A percentile compares a stretch with the other conserved stretches of the same genome.
phyloP scores from a whole-genome alignment of 2,329 filamentous ascomycete species.

The Sporothrix curviconia region DNA sequence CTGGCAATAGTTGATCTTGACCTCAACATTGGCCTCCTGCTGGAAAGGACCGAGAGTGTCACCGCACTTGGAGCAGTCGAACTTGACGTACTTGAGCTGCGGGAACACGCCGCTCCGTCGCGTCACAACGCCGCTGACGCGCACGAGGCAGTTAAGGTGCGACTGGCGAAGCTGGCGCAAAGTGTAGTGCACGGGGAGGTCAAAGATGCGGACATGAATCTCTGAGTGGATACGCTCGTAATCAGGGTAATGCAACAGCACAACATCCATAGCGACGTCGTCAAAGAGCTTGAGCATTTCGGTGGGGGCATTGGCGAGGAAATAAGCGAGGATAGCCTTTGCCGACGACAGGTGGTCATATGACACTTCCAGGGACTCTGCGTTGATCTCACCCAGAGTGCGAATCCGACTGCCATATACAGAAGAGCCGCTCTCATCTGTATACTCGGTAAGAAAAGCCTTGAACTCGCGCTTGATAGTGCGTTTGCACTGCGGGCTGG shows the following conservation, averaged over 20 bases:
- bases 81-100: slow-evolving; percentile 97
- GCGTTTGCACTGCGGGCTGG: slow-evolving; percentile 78
- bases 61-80: slow-evolving; percentile 91
- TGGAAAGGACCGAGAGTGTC: slow-evolving; percentile 91
- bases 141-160: slow-evolving; percentile 90
- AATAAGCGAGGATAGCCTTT: slow-evolving; percentile 92
- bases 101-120: slow-evolving; percentile 92
- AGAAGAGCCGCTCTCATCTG: slow-evolving; percentile 78
- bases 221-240: slow-evolving; percentile 97
- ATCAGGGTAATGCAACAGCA: slow-evolving; percentile 91
- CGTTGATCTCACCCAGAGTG: slow-evolving; percentile 94
- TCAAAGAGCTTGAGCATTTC: slow-evolving; percentile 96
- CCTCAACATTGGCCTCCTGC: slow-evolving; percentile 92
- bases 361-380: slow-evolving; percentile 91
- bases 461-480: slow-evolving; percentile 97
- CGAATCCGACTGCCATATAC: slow-evolving; percentile 93
- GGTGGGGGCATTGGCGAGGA: slow-evolving; percentile 89
- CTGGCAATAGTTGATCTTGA: slow-evolving; percentile 94
- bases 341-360: slow-evolving; percentile 86
- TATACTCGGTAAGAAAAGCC: slow-evolving; percentile 92
- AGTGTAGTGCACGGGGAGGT: slow-evolving; percentile 90
- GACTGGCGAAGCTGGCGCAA: slow-evolving; percentile 90
- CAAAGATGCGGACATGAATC: slow-evolving; percentile 94
- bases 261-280: slow-evolving; percentile 92
- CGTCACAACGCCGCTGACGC: slow-evolving; percentile 92